Conservation (phyloP, 148 eudicot genomes). For the Camellia sinensis region DNA sequence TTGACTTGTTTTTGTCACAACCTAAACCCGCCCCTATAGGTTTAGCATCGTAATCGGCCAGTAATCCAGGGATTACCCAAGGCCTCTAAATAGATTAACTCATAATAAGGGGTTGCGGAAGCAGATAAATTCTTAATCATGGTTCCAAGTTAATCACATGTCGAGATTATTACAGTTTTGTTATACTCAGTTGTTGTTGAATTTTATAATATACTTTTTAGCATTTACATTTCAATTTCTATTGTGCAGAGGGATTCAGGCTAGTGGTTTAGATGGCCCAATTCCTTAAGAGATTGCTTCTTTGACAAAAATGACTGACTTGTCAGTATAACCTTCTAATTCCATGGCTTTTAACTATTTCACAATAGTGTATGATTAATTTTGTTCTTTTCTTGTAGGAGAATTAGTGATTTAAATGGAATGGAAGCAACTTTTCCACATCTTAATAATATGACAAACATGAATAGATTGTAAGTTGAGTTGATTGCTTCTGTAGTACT, state of each 20-base stretch:
- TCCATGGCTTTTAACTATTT: not conserved
- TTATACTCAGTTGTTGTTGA: not conserved
- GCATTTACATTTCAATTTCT: not conserved
- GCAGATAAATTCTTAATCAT: no score
- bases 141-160: no score
- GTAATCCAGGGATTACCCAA: no score
- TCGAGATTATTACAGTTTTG: no score
- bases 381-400: constrained; percentile 20
- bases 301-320: constrained; percentile 27
- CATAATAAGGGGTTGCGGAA: no score
- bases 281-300: constrained; percentile 35
- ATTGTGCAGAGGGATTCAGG: constrained; percentile 31
- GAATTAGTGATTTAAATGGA: constrained; percentile 38
- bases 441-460: not conserved
- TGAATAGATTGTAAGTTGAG: constrained; percentile 23
- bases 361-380: not conserved
- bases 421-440: constrained; percentile 22
- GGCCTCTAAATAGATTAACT: no score
- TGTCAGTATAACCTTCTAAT: constrained; percentile 27
- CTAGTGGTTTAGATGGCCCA: constrained; percentile 42
- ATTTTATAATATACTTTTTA: not conserved
- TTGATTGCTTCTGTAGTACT: not conserved
- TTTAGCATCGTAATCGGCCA: no score
- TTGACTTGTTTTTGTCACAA: no score
- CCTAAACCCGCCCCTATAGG: no score